phyloP scores from a whole-genome alignment of 768 basidiomycete species.

The Kwoniella mangroviensis region DNA sequence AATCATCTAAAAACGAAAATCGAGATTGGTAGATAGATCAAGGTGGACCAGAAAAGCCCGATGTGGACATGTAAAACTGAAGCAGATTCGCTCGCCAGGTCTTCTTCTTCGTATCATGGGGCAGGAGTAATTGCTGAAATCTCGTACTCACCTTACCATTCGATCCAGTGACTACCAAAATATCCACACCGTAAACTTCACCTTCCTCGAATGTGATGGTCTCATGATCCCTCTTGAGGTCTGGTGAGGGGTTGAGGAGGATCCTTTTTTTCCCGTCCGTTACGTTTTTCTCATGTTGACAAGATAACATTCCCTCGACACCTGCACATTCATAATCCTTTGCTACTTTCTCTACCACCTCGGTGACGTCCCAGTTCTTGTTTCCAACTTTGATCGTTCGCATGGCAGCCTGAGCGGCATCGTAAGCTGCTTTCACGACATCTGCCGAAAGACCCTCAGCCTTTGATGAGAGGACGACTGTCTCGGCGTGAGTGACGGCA shows the following conservation, averaged over 20 bases:
- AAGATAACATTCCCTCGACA: constrained; percentile 96
- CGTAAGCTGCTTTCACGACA: constrained; percentile 89
- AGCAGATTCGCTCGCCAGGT: too few species aligned
- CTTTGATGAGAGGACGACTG: constrained; percentile 82
- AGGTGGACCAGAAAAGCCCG: neutral
- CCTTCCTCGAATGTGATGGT: constrained; percentile 83
- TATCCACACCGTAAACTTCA: constrained; percentile 93
- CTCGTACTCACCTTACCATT: constrained; percentile 68
- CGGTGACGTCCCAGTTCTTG: constrained; percentile 94
- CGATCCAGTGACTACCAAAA: constrained; percentile 73
- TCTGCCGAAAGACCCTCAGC: constrained; percentile 84
- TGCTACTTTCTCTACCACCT: constrained; percentile 74
- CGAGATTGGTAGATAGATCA: neutral
- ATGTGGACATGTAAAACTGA: too few species aligned
- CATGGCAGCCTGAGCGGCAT: constrained; percentile 89
- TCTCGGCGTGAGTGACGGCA: constrained; percentile 91
- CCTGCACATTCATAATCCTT: constrained; percentile 76
- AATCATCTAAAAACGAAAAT: constrained; percentile 1
- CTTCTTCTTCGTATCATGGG: too few species aligned
- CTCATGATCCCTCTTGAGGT: constrained; percentile 84
- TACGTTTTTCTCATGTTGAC: constrained; percentile 90
- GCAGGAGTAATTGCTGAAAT: too few species aligned
- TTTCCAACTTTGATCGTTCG: constrained; percentile 86
- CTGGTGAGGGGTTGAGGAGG: constrained; percentile 83
- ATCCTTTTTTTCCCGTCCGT: constrained; percentile 97